Percentiles rank a stretch among this genome's conserved stretches.
phyloP scores from a whole-genome alignment of 2,329 filamentous ascomycete species.

The Zelopaecilomyces penicillatus region DNA sequence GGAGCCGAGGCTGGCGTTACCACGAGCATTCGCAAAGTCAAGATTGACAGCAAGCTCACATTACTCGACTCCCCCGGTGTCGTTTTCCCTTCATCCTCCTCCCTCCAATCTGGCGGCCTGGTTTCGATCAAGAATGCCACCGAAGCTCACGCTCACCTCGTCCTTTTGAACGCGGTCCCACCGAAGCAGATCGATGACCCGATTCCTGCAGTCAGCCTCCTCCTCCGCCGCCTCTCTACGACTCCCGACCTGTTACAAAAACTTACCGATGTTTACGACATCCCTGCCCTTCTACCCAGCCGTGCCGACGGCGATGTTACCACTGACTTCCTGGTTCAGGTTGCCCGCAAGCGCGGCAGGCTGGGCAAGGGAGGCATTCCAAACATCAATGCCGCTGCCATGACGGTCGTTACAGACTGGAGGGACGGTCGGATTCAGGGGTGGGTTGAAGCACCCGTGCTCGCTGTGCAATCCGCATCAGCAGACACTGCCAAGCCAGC shows the following conservation, averaged over 20 bases:
- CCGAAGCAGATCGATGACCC: conserved; percentile 93
- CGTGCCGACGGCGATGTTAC: conserved; percentile 65
- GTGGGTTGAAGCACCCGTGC: conserved; percentile 70
- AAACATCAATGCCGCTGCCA: conserved; percentile 79
- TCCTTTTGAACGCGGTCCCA: conserved; percentile 84
- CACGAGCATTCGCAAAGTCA: conserved; percentile 79
- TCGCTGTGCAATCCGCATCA: conserved; percentile 41
- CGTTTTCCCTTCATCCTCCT: conserved; percentile 68
- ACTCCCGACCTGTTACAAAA: conserved; percentile 68
- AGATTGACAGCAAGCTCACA: conserved; percentile 90
- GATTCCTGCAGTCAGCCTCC: conserved; percentile 72
- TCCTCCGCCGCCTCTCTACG: conserved; percentile 71
- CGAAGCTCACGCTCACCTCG: conserved; percentile 73
- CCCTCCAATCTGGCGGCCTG: conserved; percentile 29
- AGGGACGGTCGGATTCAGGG: conserved; percentile 90
- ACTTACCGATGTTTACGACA: conserved; percentile 73
- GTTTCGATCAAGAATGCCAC: conserved; percentile 50
- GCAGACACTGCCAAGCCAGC: conserved; percentile 18
- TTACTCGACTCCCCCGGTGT: conserved; percentile 91
- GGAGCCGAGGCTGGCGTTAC: conserved; percentile 91
- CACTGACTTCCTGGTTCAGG: conserved; percentile 88
- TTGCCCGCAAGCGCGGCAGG: conserved; percentile 84
- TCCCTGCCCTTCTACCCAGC: conserved; percentile 65
- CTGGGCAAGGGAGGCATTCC: conserved; percentile 84
- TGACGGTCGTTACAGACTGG: conserved; percentile 94